Conservation (phyloP, 441 rosid genomes). For the Arabidopsis lyrata region DNA sequence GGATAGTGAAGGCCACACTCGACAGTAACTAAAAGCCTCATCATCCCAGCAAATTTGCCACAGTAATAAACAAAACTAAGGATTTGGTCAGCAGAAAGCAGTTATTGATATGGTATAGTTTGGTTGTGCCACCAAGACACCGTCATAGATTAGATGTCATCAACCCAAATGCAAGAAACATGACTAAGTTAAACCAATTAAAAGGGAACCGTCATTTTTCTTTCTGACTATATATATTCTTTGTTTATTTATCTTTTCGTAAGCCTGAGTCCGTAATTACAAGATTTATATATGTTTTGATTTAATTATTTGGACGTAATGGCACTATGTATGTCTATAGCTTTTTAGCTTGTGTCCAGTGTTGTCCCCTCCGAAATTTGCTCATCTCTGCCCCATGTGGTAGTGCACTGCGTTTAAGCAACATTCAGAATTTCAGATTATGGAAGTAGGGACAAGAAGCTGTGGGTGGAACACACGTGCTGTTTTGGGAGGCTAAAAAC, state of each 20-base stretch:
- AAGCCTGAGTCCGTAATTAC: background rate
- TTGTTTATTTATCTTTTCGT: background rate
- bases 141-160: conserved; percentile 18
- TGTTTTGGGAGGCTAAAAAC: conserved; percentile 24
- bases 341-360: background rate
- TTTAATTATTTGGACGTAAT: background rate
- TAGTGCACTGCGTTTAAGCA: background rate
- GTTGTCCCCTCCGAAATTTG: background rate
- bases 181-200: background rate
- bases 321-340: background rate
- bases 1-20: conserved; percentile 57
- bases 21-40: conserved; percentile 34
- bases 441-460: background rate
- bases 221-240: background rate
- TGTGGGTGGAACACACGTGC: conserved; percentile 6
- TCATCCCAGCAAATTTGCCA: conserved; percentile 27
- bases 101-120: background rate
- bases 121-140: conserved; percentile 5
- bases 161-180: background rate
- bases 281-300: background rate
- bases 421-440: background rate
- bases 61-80: background rate
- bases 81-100: conserved; percentile 13
- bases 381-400: conserved; percentile 5
- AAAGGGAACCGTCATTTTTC: background rate